phyloP scores from a whole-genome alignment of 2,329 filamentous ascomycete species.

The Diplodia corticola region DNA sequence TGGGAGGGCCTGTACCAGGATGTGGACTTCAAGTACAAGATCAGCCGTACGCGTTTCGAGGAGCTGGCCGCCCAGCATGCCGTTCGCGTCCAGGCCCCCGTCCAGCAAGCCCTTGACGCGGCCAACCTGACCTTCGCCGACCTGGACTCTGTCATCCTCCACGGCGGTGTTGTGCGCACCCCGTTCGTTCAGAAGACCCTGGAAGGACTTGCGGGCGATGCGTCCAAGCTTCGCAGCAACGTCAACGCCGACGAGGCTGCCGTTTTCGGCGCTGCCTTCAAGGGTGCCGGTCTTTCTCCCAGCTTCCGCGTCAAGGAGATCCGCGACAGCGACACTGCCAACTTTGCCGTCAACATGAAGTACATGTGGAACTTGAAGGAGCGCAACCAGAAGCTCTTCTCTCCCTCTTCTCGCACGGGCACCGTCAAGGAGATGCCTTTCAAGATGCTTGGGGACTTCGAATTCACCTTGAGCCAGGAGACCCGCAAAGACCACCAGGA shows the following conservation, averaged over 20 bases:
- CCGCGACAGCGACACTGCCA: slow-evolving; percentile 71
- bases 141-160: slow-evolving; percentile 86
- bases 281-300: slow-evolving; percentile 86
- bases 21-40: slow-evolving; percentile 89
- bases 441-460: slow-evolving; percentile 78
- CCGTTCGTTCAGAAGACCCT: slow-evolving; percentile 92
- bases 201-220: slow-evolving; percentile 69
- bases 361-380: slow-evolving; percentile 68
- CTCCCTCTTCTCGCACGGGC: slow-evolving; percentile 71
- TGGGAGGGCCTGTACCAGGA: slow-evolving; percentile 93
- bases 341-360: slow-evolving; percentile 73
- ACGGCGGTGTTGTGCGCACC: slow-evolving; percentile 85
- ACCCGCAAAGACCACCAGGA: slow-evolving; percentile 56
- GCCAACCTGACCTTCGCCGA: slow-evolving; percentile 73
- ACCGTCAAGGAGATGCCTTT: slow-evolving; percentile 82
- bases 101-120: slow-evolving; percentile 71
- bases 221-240: slow-evolving; percentile 83
- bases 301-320: slow-evolving; percentile 99
- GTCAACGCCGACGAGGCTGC: slow-evolving; percentile 97
- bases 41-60: slow-evolving; percentile 79
- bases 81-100: slow-evolving; percentile 65
- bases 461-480: slow-evolving; percentile 76
- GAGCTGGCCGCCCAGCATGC: slow-evolving; percentile 68
- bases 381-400: slow-evolving; percentile 81
- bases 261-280: slow-evolving; percentile 93